Evolutionary conservation across 192 early-diverging fungal genomes (phyloP).

Genomic region (Chytriomyces confervae): DNA sequence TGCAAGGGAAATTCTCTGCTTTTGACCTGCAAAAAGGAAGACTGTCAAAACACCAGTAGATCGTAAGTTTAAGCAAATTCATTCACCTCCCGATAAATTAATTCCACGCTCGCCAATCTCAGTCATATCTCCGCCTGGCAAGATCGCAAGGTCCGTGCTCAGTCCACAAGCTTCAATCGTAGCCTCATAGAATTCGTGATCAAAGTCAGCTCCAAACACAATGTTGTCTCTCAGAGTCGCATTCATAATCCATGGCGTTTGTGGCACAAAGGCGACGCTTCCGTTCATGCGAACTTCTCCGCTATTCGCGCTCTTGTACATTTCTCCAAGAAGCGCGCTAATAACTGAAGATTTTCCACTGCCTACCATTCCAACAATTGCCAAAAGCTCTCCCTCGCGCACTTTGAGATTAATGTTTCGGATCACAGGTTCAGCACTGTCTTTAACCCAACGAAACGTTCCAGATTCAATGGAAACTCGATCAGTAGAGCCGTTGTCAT

Average conservation of each 20-base stretch:
- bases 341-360: conserved; percentile 81
- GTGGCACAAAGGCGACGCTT: conserved; percentile 74
- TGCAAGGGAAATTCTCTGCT: conserved; percentile 63
- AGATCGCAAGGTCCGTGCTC: conserved; percentile 81
- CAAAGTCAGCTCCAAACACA: conserved; percentile 66
- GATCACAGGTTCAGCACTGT: conserved; percentile 39
- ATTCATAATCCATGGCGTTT: conserved; percentile 96
- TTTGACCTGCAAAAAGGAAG: conserved; percentile 43
- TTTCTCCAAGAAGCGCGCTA: conserved; percentile 85
- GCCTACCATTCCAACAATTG: conserved; percentile 65
- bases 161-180: conserved; percentile 86
- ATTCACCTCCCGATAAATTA: conserved; percentile 49
- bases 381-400: conserved; percentile 59
- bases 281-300: conserved; percentile 69
- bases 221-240: conserved; percentile 93
- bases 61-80: background rate
- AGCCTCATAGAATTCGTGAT: conserved; percentile 5
- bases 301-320: conserved; percentile 58
- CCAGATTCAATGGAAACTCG: conserved; percentile 50
- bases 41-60: background rate
- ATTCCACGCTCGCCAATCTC: conserved; percentile 77
- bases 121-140: conserved; percentile 86
- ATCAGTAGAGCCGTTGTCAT: background rate
- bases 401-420: conserved; percentile 60
- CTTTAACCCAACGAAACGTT: conserved; percentile 54